Base-by-base conservation (phyloP, 1,139 yeast genomes). In the Scheffersomyces stambukii region DNA sequence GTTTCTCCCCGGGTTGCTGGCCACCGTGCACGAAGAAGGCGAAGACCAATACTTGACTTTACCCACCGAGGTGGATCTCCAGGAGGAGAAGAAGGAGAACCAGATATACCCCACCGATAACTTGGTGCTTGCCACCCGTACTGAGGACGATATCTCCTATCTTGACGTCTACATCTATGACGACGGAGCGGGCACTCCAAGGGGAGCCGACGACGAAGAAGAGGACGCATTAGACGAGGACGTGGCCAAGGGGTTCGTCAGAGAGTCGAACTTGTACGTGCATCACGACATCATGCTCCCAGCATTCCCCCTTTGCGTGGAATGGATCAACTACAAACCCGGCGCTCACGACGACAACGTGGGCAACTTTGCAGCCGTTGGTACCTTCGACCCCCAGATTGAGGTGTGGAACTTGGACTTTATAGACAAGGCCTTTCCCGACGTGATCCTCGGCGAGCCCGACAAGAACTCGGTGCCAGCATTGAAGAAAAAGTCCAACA, bases 201-300 rank as follows among this genome's bases (percentile, higher is more conserved):
- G 61, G 13, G 79, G 76, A 6, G 72, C 75, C 7, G 77, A 77
- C 26, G 77, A 70, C 37, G 86, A 77, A 37, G 81, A 69, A 32
- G 78, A 64, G 32, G 88, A 77, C 46, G 71, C 70, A 40, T 58
- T 64, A 25, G 82, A 78, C 47, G 73, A 72, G 9, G 83, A 77
- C 50, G 81, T 77, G 11, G 82, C 83, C 35, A 71, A 70, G 39
- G 89, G 89, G 12, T 58, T 77, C 46, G 72, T 75, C 28, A 71
- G 93, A 59, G 93, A 78, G 26, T 69, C 80, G 30, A 78, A 81
- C 24, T 63, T 91, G 42, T 91, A 91, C 48, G 94, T 91, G 29
- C 99, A 91, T 52, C 99, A 91, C 60, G 98, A 93, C 55, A 64
- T 91, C 42, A 85, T 91, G 96, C 71, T 91, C 36, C 98, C 99